Evolutionary conservation across 495 filamentous ascomycete genomes (phyloP), one percentile per base, ranked within the genome.

Genomic region (Podospora appendiculata): DNA sequence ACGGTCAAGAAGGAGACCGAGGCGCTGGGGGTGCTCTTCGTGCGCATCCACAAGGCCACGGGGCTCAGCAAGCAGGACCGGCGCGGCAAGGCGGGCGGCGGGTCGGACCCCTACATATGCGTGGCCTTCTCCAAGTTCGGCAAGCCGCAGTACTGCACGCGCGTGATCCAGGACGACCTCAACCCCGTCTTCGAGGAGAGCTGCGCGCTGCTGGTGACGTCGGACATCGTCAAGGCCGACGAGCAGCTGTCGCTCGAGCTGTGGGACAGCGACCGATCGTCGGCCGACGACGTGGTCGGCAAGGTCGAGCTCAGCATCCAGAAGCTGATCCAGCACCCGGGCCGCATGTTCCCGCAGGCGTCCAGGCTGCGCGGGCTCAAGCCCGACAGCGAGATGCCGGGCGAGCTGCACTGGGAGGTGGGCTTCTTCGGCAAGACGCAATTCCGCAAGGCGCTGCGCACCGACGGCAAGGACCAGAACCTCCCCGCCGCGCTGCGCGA

Each of bases 111-210:
- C 0, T 96, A 96, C 64, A 90, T 96, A 64, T 86, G 81, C 16
- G 71, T 83, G 17, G 71, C 73, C 42, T 83, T 79, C 58, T 76
- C 72, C 47, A 95, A 97, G 68, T 97, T 95, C 54, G 89, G 90
- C 44, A 97, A 97, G 73, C 92, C 91, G 10, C 95, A 95, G 87
- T 96, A 96, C 64, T 95, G 90, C 65, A 96, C 92, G 10, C 82
- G 92, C 32, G 90, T 97, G 32, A 96, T 97, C 51, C 86, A 89
- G 12, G 91, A 96, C 64, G 88, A 96, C 57, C 75, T 97, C 40
- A 96, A 97, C 59, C 92, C 92, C 0, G 81, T 96, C 6, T 97
- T 92, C 79, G 85, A 91, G 60, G 92, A 96, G 68, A 88, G 79
- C 18, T 85, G 89, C n/a, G 90, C 89, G 17, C 70, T 96, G 18